phyloP scores from a whole-genome alignment of 2,329 filamentous ascomycete genomes.

The Cladophialophora yegresii region DNA sequence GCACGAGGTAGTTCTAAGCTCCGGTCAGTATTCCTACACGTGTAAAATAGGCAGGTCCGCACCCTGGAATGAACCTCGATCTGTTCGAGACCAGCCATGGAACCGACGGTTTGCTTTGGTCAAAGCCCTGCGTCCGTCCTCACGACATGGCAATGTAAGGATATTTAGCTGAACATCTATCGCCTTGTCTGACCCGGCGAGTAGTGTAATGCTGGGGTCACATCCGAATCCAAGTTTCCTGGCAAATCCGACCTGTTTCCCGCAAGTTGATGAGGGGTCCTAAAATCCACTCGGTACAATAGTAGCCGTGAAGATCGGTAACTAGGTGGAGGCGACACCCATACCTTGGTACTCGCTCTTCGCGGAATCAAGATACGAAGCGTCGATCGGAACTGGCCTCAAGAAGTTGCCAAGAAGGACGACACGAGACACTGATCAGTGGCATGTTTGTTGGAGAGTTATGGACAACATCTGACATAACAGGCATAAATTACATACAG shows the following conservation, averaged over 20 bases:
- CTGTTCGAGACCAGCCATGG: conserved; percentile 93
- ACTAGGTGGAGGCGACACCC: background rate
- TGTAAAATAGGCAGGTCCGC: conserved; percentile 40
- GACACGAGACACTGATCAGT: conserved; percentile 2
- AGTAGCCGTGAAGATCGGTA: background rate
- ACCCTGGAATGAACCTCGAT: conserved; percentile 98
- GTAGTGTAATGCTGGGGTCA: background rate
- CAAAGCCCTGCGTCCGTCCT: background rate
- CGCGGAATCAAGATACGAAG: background rate
- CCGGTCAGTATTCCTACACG: conserved; percentile 12
- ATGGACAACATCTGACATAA: conserved; percentile 16
- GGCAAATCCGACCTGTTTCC: background rate
- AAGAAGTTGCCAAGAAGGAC: conserved; percentile 10
- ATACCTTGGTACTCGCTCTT: background rate
- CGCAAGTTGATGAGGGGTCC: background rate
- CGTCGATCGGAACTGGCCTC: conserved; percentile 4
- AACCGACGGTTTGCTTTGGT: conserved; percentile 1
- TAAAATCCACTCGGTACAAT: background rate
- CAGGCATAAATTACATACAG: conserved; percentile 5
- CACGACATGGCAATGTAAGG: conserved; percentile 7
- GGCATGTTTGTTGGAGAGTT: background rate
- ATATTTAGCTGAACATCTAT: background rate
- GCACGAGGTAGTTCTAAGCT: conserved; percentile 87
- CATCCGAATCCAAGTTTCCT: background rate
- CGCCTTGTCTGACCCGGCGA: background rate